Conservation (phyloP, 495 filamentous ascomycete genomes). For the Platismatia glauca region DNA sequence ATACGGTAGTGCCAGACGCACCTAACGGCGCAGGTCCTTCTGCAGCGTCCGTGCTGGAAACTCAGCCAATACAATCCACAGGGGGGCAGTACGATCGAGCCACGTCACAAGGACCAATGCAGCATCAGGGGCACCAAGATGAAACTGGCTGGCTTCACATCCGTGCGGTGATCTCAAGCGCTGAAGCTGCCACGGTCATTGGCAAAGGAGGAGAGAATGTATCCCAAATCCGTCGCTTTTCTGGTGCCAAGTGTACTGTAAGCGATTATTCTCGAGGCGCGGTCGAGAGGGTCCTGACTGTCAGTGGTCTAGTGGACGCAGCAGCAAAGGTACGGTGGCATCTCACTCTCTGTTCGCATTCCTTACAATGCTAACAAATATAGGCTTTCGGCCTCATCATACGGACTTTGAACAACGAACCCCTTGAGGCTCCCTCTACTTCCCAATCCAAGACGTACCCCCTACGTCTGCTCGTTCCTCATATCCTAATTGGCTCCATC, state of each 20-base stretch:
- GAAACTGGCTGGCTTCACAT: constrained; percentile 96
- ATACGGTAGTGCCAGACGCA: constrained; percentile 70
- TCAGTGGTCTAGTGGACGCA: constrained; percentile 89
- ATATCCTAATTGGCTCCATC: constrained; percentile 96
- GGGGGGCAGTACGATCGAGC: constrained; percentile 47
- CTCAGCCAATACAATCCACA: constrained; percentile 60
- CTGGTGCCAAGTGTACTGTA: constrained; percentile 94
- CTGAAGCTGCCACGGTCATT: constrained; percentile 94
- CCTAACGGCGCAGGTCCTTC: constrained; percentile 41
- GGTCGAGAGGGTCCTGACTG: constrained; percentile 92
- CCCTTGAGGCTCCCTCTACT: constrained; percentile 73
- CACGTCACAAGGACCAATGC: constrained; percentile 39
- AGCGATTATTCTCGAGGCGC: constrained; percentile 96
- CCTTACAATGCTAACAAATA: constrained; percentile 13
- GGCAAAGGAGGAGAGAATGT: constrained; percentile 98
- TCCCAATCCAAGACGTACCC: constrained; percentile 95
- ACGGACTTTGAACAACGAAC: constrained; percentile 93
- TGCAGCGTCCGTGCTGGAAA: constrained; percentile 31
- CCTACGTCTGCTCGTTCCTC: constrained; percentile 87
- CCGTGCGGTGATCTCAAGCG: constrained; percentile 89
- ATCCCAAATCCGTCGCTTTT: constrained; percentile 81
- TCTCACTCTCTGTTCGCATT: constrained; percentile 2
- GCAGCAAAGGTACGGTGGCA: constrained; percentile 73
- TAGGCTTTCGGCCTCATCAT: constrained; percentile 98
- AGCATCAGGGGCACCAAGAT: constrained; percentile 54